Conservation (phyloP, 768 basidiomycete species). For the Pleurotus giganteus region DNA sequence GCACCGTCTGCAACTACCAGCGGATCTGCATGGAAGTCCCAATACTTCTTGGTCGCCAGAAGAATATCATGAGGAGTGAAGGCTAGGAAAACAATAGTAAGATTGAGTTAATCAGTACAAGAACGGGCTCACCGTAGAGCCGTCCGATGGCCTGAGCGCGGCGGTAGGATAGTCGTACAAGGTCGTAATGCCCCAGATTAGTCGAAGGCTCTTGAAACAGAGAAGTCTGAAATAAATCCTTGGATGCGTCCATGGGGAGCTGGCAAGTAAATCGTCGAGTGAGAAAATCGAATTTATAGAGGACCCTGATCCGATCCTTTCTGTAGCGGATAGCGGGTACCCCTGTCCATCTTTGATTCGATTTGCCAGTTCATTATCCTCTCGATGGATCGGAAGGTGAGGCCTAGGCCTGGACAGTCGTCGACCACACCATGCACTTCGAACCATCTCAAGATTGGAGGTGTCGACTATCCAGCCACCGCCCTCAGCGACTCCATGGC, state of each 20-base stretch:
- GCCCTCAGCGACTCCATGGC: too few relatives aligned
- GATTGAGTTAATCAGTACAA: neutral
- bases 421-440: too few relatives aligned
- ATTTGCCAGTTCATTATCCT: too few relatives aligned
- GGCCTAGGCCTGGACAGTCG: too few relatives aligned
- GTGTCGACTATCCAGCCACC: too few relatives aligned
- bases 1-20: conserved; percentile 28
- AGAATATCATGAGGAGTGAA: conserved; percentile 24
- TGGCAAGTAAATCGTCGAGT: neutral
- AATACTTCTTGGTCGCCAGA: conserved; percentile 31
- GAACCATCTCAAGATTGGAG: too few relatives aligned
- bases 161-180: conserved; percentile 47
- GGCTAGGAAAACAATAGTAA: neutral
- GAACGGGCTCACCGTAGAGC: conserved; percentile 38
- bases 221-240: conserved; percentile 19
- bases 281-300: neutral
- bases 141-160: conserved; percentile 45
- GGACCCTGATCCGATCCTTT: too few relatives aligned
- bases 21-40: conserved; percentile 34
- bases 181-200: conserved; percentile 41
- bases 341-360: too few relatives aligned
- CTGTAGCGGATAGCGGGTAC: too few relatives aligned
- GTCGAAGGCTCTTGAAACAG: conserved; percentile 43
- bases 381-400: too few relatives aligned
- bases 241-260: too few relatives aligned